Percentiles rank a stretch among this genome's conserved stretches.
phyloP scores from a whole-genome alignment of 495 filamentous ascomycete genomes.

The Talaromyces wortmannii region DNA sequence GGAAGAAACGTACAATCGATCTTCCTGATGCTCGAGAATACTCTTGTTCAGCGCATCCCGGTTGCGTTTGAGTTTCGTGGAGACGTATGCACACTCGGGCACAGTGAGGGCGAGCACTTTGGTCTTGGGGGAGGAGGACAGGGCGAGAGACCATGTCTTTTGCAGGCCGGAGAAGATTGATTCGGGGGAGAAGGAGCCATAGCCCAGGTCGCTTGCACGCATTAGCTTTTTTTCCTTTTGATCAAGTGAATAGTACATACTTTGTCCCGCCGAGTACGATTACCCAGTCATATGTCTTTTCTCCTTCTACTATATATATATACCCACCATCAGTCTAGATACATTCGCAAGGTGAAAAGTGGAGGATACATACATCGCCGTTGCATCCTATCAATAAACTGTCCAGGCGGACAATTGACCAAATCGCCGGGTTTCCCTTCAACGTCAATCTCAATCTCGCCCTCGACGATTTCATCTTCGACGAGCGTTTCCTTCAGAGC shows the following conservation, averaged over 20 bases:
- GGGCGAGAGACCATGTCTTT: slow-evolving; percentile 37
- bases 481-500: slow-evolving; percentile 16
- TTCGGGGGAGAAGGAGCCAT: slow-evolving; percentile 13
- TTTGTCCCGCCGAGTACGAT: slow-evolving; percentile 54
- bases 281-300: slow-evolving; percentile 24
- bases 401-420: slow-evolving; percentile 28
- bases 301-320: background rate
- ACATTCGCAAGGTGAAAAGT: no score
- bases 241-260: slow-evolving; percentile 19
- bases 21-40: slow-evolving; percentile 37
- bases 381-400: slow-evolving; percentile 39
- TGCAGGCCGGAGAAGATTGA: slow-evolving; percentile 34
- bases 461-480: background rate
- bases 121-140: slow-evolving; percentile 24
- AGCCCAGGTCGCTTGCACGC: slow-evolving; percentile 35
- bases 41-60: slow-evolving; percentile 43
- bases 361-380: no score
- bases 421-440: slow-evolving; percentile 46
- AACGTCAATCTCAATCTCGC: slow-evolving; percentile 17
- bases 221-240: background rate
- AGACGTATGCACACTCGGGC: slow-evolving; percentile 37
- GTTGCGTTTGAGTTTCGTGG: slow-evolving; percentile 19
- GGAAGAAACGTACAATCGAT: slow-evolving; percentile 27
- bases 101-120: slow-evolving; percentile 56
- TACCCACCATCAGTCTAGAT: background rate